Conservation (phyloP, 2,329 filamentous ascomycete genomes). For the Paraphaeosphaeria sporulosa region DNA sequence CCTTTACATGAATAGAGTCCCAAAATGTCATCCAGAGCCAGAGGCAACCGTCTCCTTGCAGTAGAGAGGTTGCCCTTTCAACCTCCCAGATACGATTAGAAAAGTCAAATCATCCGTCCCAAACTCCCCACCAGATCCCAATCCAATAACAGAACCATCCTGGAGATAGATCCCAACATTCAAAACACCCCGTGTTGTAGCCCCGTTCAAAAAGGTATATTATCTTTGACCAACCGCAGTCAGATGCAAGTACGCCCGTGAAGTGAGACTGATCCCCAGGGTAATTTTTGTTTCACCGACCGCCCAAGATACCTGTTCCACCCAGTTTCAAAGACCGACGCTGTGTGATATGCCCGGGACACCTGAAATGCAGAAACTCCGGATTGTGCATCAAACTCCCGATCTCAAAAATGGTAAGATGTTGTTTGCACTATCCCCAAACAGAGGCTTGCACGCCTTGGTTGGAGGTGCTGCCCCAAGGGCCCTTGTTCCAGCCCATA, state of each 20-base stretch:
- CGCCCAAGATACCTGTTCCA: constrained; percentile 42
- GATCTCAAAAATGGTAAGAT: constrained; percentile 37
- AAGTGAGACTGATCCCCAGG: constrained; percentile 39
- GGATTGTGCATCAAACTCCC: constrained; percentile 49
- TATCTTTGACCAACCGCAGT: constrained; percentile 30
- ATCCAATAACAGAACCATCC: constrained; percentile 7
- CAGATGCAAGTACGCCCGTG: constrained; percentile 43
- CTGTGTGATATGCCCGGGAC: constrained; percentile 46
- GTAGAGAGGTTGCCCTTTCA: constrained; percentile 25
- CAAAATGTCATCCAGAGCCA: constrained; percentile 29
- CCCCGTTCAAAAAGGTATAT: constrained; percentile 41
- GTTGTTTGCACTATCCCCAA: constrained; percentile 74
- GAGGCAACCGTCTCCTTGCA: constrained; percentile 23
- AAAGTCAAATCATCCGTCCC: constrained; percentile 16
- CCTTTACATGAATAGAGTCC: constrained; percentile 26
- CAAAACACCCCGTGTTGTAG: constrained; percentile 38
- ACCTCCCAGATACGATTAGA: constrained; percentile 25
- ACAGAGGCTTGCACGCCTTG: constrained; percentile 91
- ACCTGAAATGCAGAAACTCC: constrained; percentile 55
- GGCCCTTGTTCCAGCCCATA: constrained; percentile 75
- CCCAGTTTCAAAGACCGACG: constrained; percentile 48
- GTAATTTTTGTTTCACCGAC: constrained; percentile 43
- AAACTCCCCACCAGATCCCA: constrained; percentile 35
- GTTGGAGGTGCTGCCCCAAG: constrained; percentile 76
- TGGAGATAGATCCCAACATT: constrained; percentile 21